These are phyloP conservation scores for Tulasnella sp. DNA, from an alignment of 768 basidiomycete genomes.

Conservation along the genomic window DNA sequence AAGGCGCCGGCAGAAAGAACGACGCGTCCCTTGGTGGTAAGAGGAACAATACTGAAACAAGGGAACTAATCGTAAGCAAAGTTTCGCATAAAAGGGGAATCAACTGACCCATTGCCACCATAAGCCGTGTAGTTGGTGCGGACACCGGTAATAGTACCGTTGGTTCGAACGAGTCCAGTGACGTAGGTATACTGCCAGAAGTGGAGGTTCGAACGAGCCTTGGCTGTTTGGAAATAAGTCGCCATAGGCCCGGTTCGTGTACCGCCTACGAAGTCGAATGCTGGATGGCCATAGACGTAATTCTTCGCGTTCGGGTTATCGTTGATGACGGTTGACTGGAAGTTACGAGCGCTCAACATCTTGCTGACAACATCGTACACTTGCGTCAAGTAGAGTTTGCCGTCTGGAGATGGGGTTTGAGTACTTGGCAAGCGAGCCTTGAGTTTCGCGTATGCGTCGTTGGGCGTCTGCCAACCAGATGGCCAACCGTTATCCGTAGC, in stretches of 20 bases:
- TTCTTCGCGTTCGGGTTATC: conserved; percentile 52
- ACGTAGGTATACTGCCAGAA: conserved; percentile 45
- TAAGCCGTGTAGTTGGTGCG: conserved; percentile 52
- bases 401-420: conserved; percentile 52
- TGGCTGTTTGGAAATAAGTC: conserved; percentile 53
- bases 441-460: conserved; percentile 44
- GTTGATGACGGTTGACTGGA: conserved; percentile 37
- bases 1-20: conserved; percentile 52
- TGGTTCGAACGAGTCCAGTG: conserved; percentile 48
- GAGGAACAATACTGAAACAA: conserved; percentile 37
- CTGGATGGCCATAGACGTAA: conserved; percentile 50
- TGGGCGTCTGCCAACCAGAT: conserved; percentile 45
- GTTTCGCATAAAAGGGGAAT: background rate
- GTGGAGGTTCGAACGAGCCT: conserved; percentile 44
- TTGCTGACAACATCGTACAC: conserved; percentile 38
- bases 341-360: conserved; percentile 45
- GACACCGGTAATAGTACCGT: conserved; percentile 49
- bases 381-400: conserved; percentile 50
- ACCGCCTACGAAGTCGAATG: conserved; percentile 31
- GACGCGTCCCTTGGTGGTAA: conserved; percentile 51
- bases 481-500: conserved; percentile 47
- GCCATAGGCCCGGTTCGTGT: conserved; percentile 48
- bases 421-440: conserved; percentile 48
- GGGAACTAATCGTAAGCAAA: background rate
- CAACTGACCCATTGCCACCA: conserved; percentile 38